Evolutionary conservation across 2,329 filamentous ascomycete species (phyloP).

Genomic region (Fonsecaea erecta): DNA sequence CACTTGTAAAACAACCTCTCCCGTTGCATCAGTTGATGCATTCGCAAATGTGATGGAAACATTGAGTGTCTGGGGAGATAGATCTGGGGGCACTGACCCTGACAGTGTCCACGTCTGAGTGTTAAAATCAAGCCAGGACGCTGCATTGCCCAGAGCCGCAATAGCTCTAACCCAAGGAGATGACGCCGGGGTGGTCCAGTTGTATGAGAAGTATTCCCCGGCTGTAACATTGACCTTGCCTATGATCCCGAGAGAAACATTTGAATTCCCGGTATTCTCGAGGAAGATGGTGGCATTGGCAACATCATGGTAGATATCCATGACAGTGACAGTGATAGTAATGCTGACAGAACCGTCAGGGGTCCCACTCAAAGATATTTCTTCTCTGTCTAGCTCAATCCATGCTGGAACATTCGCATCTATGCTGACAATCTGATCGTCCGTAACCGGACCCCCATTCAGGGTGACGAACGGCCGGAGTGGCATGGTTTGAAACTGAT

Average conservation of each 20-base stretch:
- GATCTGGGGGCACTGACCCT: conserved; percentile 16
- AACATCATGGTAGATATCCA: conserved; percentile 63
- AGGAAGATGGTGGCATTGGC: conserved; percentile 62
- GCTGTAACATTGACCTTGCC: conserved; percentile 54
- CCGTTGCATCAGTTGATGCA: conserved; percentile 9
- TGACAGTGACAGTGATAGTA: conserved; percentile 66
- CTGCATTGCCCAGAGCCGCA: conserved; percentile 4
- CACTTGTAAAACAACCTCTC: conserved; percentile 5
- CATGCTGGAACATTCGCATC: conserved; percentile 66
- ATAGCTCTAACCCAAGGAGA: conserved; percentile 11
- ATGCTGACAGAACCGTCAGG: conserved; percentile 62
- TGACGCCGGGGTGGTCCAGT: conserved; percentile 3
- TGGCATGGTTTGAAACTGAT: conserved; percentile 57
- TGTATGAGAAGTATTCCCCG: conserved; percentile 51
- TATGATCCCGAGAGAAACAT: conserved; percentile 51
- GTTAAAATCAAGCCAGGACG: conserved; percentile 29
- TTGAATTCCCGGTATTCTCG: conserved; percentile 43
- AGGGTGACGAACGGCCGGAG: conserved; percentile 60
- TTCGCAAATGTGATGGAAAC: conserved; percentile 22
- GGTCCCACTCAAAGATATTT: conserved; percentile 67
- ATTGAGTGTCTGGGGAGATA: conserved; percentile 6
- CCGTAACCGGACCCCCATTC: conserved; percentile 59
- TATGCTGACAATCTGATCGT: conserved; percentile 58
- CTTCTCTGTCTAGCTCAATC: conserved; percentile 68
- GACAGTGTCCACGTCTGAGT: conserved; percentile 16